These are phyloP conservation scores for Raphanus raphanistrum DNA, from an alignment of 345 rosid species.

Conservation along the genomic window DNA sequence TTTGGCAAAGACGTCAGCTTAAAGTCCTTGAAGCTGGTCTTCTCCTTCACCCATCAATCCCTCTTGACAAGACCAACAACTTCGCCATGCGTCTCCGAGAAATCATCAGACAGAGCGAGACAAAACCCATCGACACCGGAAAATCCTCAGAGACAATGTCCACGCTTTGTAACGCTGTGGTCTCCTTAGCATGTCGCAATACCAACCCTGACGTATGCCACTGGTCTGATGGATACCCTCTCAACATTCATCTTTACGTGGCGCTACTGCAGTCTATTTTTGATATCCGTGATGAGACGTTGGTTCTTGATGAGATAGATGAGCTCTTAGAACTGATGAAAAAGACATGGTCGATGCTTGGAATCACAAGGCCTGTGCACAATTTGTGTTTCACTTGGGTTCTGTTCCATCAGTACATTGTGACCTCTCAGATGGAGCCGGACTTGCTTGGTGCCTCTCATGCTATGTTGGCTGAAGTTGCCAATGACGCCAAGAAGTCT, in stretches of 20 bases:
- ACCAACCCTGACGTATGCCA: conserved; percentile 60
- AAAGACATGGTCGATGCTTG: conserved; percentile 85
- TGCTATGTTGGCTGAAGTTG: conserved; percentile 72
- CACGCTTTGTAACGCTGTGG: conserved; percentile 59
- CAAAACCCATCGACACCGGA: conserved; percentile 57
- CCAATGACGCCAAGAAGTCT: conserved; percentile 62
- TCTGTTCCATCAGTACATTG: conserved; percentile 66
- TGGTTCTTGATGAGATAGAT: conserved; percentile 85
- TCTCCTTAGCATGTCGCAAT: conserved; percentile 68
- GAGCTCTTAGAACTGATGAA: conserved; percentile 84
- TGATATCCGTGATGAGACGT: conserved; percentile 70
- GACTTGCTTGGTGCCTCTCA: conserved; percentile 75
- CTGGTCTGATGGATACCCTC: conserved; percentile 92
- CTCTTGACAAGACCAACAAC: conserved; percentile 60
- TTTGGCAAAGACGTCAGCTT: conserved; percentile 84
- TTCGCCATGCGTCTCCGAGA: conserved; percentile 58
- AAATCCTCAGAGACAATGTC: conserved; percentile 68
- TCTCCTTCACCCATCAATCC: conserved; percentile 62
- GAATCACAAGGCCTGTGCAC: conserved; percentile 61
- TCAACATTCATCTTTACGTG: conserved; percentile 65
- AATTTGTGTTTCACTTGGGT: conserved; percentile 85
- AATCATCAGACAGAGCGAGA: conserved; percentile 52
- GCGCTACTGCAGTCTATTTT: conserved; percentile 69
- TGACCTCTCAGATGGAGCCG: conserved; percentile 63
- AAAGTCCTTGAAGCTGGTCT: conserved; percentile 75